Evolutionary conservation across 768 basidiomycete genomes (phyloP), one percentile per base, ranked within the genome.

Genomic region (Vishniacozyma victoriae): DNA sequence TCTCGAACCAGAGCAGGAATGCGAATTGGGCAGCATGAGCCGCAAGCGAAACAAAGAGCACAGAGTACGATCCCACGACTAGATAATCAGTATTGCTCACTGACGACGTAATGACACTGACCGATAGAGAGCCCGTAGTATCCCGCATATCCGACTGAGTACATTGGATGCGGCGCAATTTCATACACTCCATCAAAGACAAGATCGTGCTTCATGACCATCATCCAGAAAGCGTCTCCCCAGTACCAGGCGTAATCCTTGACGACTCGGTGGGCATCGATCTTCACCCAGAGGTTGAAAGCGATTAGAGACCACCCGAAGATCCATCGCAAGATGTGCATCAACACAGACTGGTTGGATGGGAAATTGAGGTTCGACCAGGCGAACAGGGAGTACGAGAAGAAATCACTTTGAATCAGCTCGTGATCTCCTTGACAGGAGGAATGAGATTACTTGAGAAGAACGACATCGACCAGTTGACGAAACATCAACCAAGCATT

Each of bases 221-320:
- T 62, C 45, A 68, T 50, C 67, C 67, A 68, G 46, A 70, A 72
- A 2, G 71, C 64, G 50, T 67, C 65, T 35, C 63, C 91, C 89
- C 89, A 90, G 70, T 91, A 96, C 91, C 90, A 96, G 14, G 91
- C 92, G 58, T 93, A 96, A 64, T 96, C 93, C 62, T 95, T 97
- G 52, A 97, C 91, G 41, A 97, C 89, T 45, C 89, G 80, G 70
- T 99, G 95, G 0, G 95, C 95, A 66, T 97, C 93, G 2, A 86
- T 87, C 70, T 99, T 99, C 54, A 99, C 90, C 91, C 92, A 97
- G 27, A 97, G 78, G 71, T 99, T 97, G 78, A 97, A 97, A 18
- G 78, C 79, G 67, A 97, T 90, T 20, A 99, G 75, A 0, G 80
- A 78, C 51, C 87, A 69, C 4, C 95, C 95, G 18, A 85, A 84